Percentiles rank a stretch among this genome's conserved stretches.
phyloP scores from a whole-genome alignment of 1,284 basidiomycete genomes.

The Bjerkandera adusta region DNA sequence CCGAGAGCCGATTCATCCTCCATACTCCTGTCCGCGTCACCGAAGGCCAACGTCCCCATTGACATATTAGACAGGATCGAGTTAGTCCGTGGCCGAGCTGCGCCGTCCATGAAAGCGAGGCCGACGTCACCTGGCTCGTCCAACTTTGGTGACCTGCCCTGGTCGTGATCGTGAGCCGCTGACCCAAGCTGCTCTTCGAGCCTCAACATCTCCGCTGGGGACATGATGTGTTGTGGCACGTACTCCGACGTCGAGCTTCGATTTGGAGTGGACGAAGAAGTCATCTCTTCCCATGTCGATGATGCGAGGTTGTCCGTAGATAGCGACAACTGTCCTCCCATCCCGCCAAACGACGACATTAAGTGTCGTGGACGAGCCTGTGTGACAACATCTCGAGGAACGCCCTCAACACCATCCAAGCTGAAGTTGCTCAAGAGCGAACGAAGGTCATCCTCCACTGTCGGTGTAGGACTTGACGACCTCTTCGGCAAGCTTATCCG shows the following conservation, averaged over 20 bases:
- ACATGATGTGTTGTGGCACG: slow-evolving; percentile 61
- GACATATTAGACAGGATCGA: slow-evolving; percentile 25
- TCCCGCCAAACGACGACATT: slow-evolving; percentile 24
- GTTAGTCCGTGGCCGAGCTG: slow-evolving; percentile 16
- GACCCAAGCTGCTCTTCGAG: slow-evolving; percentile 45
- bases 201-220: slow-evolving; percentile 60
- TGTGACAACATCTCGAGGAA: slow-evolving; percentile 11
- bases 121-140: slow-evolving; percentile 27
- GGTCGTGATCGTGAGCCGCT: slow-evolving; percentile 21
- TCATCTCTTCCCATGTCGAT: slow-evolving; percentile 44
- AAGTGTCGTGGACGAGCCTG: slow-evolving; percentile 20
- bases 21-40: slow-evolving; percentile 9
- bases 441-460: slow-evolving; percentile 48
- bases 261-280: slow-evolving; percentile 11
- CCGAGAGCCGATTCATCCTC: slow-evolving; percentile 1
- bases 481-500: slow-evolving; percentile 49
- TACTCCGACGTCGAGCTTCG: slow-evolving; percentile 40
- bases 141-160: slow-evolving; percentile 21
- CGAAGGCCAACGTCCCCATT: slow-evolving; percentile 24
- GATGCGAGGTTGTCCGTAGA: slow-evolving; percentile 28
- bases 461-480: slow-evolving; percentile 23
- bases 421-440: slow-evolving; percentile 43
- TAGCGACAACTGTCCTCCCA: slow-evolving; percentile 25
- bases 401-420: slow-evolving; percentile 24
- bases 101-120: slow-evolving; percentile 17